Conservation (phyloP, 345 rosid species). For the Eucalyptus globulus region DNA sequence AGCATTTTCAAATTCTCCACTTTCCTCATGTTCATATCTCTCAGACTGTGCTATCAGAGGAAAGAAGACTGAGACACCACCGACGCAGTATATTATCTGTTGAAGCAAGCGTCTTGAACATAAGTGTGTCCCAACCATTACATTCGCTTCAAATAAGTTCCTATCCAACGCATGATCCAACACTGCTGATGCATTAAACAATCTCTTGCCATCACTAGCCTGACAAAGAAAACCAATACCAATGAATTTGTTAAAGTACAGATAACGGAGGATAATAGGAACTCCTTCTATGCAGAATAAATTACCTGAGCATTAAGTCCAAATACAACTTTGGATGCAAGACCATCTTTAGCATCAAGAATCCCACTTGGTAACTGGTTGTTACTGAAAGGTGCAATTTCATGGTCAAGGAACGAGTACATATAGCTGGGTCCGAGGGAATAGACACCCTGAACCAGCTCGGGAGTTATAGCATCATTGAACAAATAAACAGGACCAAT, state of each 20-base stretch:
- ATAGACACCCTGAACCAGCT: slow-evolving; percentile 70
- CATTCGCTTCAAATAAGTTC: slow-evolving; percentile 69
- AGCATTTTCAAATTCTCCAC: slow-evolving; percentile 26
- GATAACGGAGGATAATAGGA: background rate
- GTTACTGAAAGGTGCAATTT: slow-evolving; percentile 40
- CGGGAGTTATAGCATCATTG: slow-evolving; percentile 73
- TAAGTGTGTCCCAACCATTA: slow-evolving; percentile 71
- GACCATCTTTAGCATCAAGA: slow-evolving; percentile 89
- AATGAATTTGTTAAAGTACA: background rate
- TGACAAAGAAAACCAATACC: slow-evolving; percentile 23
- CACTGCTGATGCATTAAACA: slow-evolving; percentile 75
- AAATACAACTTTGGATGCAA: slow-evolving; percentile 77
- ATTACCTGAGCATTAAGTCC: slow-evolving; percentile 94
- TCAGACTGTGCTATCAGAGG: slow-evolving; percentile 85
- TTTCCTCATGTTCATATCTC: slow-evolving; percentile 57
- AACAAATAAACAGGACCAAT: slow-evolving; percentile 89
- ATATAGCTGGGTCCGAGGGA: slow-evolving; percentile 91
- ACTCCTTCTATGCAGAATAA: background rate
- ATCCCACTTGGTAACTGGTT: slow-evolving; percentile 60
- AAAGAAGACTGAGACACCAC: slow-evolving; percentile 94
- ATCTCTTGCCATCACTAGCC: slow-evolving; percentile 83
- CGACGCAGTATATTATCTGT: slow-evolving; percentile 90
- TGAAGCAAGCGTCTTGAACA: slow-evolving; percentile 90
- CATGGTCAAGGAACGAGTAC: slow-evolving; percentile 88
- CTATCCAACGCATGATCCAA: slow-evolving; percentile 51